These are phyloP conservation scores for Gracilaria gracilis DNA, from an alignment of 23 red algal species.

Conservation along the genomic window DNA sequence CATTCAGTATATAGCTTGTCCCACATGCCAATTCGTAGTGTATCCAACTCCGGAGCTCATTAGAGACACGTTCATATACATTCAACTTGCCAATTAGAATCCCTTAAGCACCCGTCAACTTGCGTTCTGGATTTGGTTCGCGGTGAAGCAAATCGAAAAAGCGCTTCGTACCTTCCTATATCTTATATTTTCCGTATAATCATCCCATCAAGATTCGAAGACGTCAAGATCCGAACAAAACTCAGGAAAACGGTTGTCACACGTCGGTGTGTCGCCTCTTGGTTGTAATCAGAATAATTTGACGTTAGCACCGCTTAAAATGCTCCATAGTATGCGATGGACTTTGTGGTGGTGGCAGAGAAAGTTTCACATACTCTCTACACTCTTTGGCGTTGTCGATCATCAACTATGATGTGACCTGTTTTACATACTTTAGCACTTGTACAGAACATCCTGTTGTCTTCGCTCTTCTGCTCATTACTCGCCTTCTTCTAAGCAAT, in stretches of 20 bases:
- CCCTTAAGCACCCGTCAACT: neutral
- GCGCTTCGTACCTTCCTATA: too few species aligned
- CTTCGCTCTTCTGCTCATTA: neutral
- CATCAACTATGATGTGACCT: too few species aligned
- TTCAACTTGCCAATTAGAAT: neutral
- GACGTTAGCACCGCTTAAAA: neutral
- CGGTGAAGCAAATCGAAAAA: neutral
- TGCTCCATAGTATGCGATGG: neutral
- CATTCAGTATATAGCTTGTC: neutral
- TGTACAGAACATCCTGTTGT: neutral
- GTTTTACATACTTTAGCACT: too few species aligned
- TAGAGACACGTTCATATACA: slow-evolving; percentile 13
- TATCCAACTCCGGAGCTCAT: slow-evolving; percentile 58
- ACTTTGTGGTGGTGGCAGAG: too few species aligned
- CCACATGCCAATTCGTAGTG: slow-evolving; percentile 29
- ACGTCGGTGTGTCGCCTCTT: neutral
- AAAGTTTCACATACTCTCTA: neutral
- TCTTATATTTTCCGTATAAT: neutral
- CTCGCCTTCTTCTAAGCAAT: neutral
- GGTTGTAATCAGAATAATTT: neutral
- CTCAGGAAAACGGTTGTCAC: neutral
- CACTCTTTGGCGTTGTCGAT: neutral
- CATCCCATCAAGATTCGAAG: neutral
- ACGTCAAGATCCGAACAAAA: neutral
- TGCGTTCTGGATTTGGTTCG: neutral